A percentile compares a stretch with the other conserved stretches of the same genome.
Conservation (phyloP, 2,329 filamentous ascomycete species). For the Colletotrichum sp. region DNA sequence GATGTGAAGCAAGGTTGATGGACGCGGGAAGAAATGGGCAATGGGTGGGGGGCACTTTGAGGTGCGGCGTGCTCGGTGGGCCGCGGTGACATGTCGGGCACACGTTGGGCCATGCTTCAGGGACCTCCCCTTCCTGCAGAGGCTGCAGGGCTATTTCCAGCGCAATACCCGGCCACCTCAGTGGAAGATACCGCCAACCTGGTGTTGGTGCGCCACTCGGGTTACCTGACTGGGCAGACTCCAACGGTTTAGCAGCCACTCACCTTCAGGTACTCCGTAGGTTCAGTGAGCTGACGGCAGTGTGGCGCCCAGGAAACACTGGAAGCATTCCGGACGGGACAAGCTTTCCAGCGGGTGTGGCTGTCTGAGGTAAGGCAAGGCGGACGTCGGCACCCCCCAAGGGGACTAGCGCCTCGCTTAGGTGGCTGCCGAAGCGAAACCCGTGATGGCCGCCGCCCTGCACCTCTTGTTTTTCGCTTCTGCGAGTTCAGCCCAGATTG, state of each 20-base stretch:
- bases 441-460: not conserved
- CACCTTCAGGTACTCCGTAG: not conserved
- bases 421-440: not conserved
- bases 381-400: not conserved
- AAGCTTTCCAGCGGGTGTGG: not conserved
- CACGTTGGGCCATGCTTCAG: slow-evolving; percentile 3
- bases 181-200: not conserved
- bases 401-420: not conserved
- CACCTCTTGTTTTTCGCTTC: slow-evolving; percentile 8
- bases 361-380: not conserved
- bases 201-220: not conserved
- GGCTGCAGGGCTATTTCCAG: not conserved
- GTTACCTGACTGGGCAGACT: too few relatives aligned
- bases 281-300: not conserved
- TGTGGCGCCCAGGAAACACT: not conserved
- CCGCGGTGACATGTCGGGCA: slow-evolving; percentile 16
- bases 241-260: too few relatives aligned
- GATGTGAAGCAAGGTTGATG: slow-evolving; percentile 5
- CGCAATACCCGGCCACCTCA: not conserved
- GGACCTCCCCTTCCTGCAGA: not conserved
- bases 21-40: not conserved
- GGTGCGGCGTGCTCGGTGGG: not conserved
- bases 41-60: not conserved
- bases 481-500: not conserved
- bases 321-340: not conserved